Percentiles rank a stretch among this genome's conserved stretches.
phyloP scores from a whole-genome alignment of 495 filamentous ascomycete species.

The Hyaloscypha hepaticicola region DNA sequence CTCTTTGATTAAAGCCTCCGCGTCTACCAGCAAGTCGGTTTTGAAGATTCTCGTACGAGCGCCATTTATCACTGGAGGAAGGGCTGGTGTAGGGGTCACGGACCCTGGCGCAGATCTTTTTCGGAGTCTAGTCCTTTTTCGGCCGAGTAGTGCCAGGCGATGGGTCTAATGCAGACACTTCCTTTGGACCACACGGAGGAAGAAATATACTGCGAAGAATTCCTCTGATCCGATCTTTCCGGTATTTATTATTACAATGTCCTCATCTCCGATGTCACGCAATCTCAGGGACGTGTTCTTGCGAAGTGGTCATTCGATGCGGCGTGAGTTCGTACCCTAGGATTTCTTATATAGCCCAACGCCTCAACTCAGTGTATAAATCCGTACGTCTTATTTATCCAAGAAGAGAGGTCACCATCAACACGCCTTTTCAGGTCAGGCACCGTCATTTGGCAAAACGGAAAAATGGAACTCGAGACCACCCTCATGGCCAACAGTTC shows the following conservation, averaged over 20 bases:
- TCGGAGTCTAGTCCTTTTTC: slow-evolving; percentile 10
- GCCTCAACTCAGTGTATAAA: no score
- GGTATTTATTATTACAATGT: background rate
- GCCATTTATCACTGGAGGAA: background rate
- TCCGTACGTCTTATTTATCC: background rate
- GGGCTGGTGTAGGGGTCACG: background rate
- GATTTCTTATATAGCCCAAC: no score
- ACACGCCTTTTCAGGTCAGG: background rate
- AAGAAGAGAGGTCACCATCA: background rate
- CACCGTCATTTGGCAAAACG: background rate
- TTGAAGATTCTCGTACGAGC: background rate
- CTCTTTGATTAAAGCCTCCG: slow-evolving; percentile 6
- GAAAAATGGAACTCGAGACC: background rate
- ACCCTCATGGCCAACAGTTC: background rate
- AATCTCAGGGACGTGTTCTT: background rate
- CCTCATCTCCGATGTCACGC: background rate
- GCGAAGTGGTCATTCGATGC: no score
- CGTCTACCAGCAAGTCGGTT: background rate
- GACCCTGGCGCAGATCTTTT: background rate
- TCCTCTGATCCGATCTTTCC: background rate
- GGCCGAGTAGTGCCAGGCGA: background rate
- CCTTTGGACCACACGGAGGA: background rate
- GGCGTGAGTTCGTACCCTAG: no score
- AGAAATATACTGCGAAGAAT: background rate
- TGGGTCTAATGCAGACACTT: background rate